These are phyloP conservation scores for Pleoardoris graminearum DNA, from an alignment of 2,329 filamentous ascomycete genomes.

Conservation along the genomic window DNA sequence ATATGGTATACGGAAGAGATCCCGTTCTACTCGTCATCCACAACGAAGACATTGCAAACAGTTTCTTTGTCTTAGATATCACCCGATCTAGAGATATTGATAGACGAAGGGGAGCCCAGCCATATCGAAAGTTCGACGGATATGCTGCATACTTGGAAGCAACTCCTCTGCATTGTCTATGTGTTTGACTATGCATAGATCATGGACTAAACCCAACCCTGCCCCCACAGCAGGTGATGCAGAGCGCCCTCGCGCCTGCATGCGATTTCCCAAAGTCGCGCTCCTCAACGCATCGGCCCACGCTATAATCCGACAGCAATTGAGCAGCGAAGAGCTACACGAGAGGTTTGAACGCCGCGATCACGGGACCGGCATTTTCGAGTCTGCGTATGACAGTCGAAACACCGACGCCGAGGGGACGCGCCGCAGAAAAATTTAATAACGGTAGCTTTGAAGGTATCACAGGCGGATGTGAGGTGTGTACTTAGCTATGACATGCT, in stretches of 20 bases:
- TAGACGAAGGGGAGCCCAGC: too few species aligned
- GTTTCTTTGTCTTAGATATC: too few species aligned
- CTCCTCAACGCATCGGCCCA: conserved; percentile 42
- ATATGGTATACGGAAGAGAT: too few species aligned
- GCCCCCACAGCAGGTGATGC: too few species aligned
- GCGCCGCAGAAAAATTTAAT: conserved; percentile 20
- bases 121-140: too few species aligned
- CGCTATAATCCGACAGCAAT: conserved; percentile 40
- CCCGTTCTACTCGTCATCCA: too few species aligned
- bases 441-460: conserved; percentile 16
- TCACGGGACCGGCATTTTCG: conserved; percentile 54
- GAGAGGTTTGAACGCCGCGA: conserved; percentile 59
- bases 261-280: conserved; percentile 53
- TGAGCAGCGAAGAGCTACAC: conserved; percentile 70
- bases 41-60: too few species aligned
- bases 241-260: conserved; percentile 60
- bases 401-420: conserved; percentile 65
- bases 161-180: too few species aligned
- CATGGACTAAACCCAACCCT: too few species aligned
- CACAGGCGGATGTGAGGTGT: conserved; percentile 38
- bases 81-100: too few species aligned
- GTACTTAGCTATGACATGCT: conserved; percentile 36
- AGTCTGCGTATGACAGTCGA: conserved; percentile 55
- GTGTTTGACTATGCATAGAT: too few species aligned
- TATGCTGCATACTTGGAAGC: too few species aligned